Percentiles rank a stretch among this genome's conserved stretches.
phyloP scores from a whole-genome alignment of 805 yeast species.

The Schwanniomyces vanrijiae region DNA sequence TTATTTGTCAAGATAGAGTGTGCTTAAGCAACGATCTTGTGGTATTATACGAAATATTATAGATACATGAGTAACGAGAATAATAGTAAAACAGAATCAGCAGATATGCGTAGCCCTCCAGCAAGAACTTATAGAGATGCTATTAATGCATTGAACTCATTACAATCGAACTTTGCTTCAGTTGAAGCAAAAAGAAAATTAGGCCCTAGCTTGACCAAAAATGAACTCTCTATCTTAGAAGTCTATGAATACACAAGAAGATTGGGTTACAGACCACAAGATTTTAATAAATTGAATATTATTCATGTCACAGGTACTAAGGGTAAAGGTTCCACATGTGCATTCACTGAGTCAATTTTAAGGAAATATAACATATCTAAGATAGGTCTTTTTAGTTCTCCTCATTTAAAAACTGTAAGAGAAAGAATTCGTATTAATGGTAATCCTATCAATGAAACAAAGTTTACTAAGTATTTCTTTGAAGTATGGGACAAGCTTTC shows the following conservation, averaged over 20 bases:
- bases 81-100: background rate
- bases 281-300: constrained; percentile 72
- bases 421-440: constrained; percentile 91
- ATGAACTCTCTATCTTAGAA: constrained; percentile 74
- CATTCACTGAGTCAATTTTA: constrained; percentile 83
- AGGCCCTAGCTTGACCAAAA: constrained; percentile 57
- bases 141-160: constrained; percentile 73
- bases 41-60: background rate
- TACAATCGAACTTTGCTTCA: constrained; percentile 89
- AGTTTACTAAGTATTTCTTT: constrained; percentile 86
- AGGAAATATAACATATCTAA: constrained; percentile 62
- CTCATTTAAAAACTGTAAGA: constrained; percentile 89
- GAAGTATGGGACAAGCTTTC: constrained; percentile 89
- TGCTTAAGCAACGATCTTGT: background rate
- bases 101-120: constrained; percentile 10
- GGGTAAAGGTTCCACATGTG: constrained; percentile 98
- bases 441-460: constrained; percentile 73
- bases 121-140: constrained; percentile 61
- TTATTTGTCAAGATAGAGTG: background rate
- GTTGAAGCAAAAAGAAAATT: constrained; percentile 78
- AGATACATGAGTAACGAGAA: background rate
- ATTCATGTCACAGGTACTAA: constrained; percentile 97
- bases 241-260: constrained; percentile 53
- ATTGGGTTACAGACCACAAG: constrained; percentile 49
- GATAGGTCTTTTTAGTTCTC: constrained; percentile 93